A percentile compares a stretch with the other conserved stretches of the same genome.
These are phyloP conservation scores for Daldinia sp. DNA, from an alignment of 2,329 filamentous ascomycete genomes.

Conservation along the genomic window DNA sequence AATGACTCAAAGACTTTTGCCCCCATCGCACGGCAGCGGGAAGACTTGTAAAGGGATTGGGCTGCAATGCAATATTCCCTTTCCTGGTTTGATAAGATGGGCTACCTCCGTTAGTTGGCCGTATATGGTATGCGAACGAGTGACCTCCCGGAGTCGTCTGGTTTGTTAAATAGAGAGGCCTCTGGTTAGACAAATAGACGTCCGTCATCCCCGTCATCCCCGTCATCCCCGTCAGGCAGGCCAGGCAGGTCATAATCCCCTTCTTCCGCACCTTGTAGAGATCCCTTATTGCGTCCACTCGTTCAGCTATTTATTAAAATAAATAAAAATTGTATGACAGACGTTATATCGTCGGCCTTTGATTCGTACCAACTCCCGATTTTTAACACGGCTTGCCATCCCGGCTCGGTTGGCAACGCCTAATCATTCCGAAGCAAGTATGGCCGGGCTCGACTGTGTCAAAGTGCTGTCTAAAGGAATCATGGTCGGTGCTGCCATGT, in stretches of 20 bases:
- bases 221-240: background rate
- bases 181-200: background rate
- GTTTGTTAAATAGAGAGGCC: conserved; percentile 15
- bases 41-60: conserved; percentile 1
- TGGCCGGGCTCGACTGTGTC: background rate
- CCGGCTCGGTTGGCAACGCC: background rate
- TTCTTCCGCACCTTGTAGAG: conserved; percentile 3
- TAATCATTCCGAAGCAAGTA: background rate
- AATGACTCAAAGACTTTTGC: background rate
- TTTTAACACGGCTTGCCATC: background rate
- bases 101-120: conserved; percentile 7
- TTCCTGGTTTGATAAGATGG: background rate
- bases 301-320: background rate
- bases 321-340: background rate
- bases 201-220: background rate
- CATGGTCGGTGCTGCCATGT: conserved; percentile 38
- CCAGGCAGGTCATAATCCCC: background rate
- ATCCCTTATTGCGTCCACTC: background rate
- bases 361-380: background rate
- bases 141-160: background rate
- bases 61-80: conserved; percentile 3
- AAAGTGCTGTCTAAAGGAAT: conserved; percentile 32
- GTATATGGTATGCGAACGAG: background rate
- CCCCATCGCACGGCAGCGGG: conserved; percentile 5
- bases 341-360: background rate